Evolutionary conservation across 495 filamentous ascomycete species (phyloP).

Genomic region (Rhizodiscina lignyota): DNA sequence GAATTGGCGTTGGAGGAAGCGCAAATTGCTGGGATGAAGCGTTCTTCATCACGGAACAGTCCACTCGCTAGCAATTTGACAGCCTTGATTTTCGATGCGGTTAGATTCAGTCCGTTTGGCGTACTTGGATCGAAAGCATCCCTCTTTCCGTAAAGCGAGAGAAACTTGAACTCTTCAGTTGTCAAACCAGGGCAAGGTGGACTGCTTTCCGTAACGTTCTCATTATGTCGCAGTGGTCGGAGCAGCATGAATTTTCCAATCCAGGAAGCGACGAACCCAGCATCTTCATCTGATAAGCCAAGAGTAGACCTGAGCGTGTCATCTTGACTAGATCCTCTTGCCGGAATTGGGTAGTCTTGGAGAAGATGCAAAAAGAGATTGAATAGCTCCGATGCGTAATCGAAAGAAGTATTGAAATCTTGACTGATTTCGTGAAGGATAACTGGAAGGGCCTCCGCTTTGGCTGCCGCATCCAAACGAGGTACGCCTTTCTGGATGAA

Average conservation of each 20-base stretch:
- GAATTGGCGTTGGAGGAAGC: conserved; percentile 71
- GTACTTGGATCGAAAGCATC: conserved; percentile 50
- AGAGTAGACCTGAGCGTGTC: conserved; percentile 43
- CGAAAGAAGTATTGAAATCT: conserved; percentile 40
- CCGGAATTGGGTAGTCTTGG: conserved; percentile 51
- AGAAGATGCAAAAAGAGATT: conserved; percentile 68
- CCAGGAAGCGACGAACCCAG: conserved; percentile 58
- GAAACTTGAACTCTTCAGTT: conserved; percentile 53
- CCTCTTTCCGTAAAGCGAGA: conserved; percentile 46
- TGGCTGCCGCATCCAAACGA: too few species aligned
- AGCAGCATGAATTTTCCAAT: conserved; percentile 67
- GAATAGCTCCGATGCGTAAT: conserved; percentile 59
- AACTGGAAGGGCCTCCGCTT: too few species aligned
- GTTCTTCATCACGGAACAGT: conserved; percentile 62
- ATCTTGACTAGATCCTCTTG: conserved; percentile 66
- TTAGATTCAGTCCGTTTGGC: conserved; percentile 46
- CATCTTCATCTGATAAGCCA: conserved; percentile 52
- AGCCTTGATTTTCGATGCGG: conserved; percentile 49
- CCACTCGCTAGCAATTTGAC: conserved; percentile 64
- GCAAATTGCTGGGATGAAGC: conserved; percentile 68
- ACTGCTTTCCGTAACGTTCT: conserved; percentile 1
- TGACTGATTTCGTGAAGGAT: conserved; percentile 54
- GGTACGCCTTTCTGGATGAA: conserved; percentile 79
- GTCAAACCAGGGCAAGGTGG: conserved; percentile 49
- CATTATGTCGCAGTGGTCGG: conserved; percentile 19